Percentiles rank a stretch among this genome's conserved stretches.
These are phyloP conservation scores for Saraca asoca DNA, from an alignment of 331 rosid species.

Conservation along the genomic window DNA sequence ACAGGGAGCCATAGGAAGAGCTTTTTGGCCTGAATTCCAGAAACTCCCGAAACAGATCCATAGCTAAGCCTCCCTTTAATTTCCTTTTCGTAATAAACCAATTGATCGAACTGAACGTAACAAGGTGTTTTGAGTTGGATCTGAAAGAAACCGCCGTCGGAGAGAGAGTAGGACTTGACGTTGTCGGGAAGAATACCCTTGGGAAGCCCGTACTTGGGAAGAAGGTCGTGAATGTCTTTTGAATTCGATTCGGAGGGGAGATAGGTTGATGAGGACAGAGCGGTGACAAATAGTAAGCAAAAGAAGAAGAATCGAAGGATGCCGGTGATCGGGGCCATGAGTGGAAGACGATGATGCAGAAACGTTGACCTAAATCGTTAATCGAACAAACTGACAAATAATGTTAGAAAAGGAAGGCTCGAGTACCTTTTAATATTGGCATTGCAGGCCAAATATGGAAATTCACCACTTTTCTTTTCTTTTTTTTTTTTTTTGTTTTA, in stretches of 20 bases:
- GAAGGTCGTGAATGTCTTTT: conserved; percentile 63
- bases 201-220: conserved; percentile 69
- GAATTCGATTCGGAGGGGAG: background rate
- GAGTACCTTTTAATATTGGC: too few relatives aligned
- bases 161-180: conserved; percentile 62
- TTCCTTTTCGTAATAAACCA: conserved; percentile 57
- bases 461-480: too few relatives aligned
- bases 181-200: conserved; percentile 71
- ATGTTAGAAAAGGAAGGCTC: too few relatives aligned
- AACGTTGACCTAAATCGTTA: too few relatives aligned
- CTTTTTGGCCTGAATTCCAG: conserved; percentile 76
- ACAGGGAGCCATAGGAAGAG: conserved; percentile 68
- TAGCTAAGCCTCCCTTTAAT: conserved; percentile 57
- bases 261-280: too few relatives aligned
- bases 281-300: too few relatives aligned
- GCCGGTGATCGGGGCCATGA: too few relatives aligned
- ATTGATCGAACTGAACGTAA: conserved; percentile 55
- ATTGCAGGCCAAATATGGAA: too few relatives aligned
- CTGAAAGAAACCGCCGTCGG: conserved; percentile 53
- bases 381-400: too few relatives aligned
- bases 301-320: too few relatives aligned
- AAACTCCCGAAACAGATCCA: conserved; percentile 59
- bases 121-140: conserved; percentile 53
- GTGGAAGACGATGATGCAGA: too few relatives aligned
- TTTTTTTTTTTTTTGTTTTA: too few relatives aligned